Percentiles rank a stretch among this genome's conserved stretches.
These are phyloP conservation scores for Anthostomella pinea DNA, from an alignment of 2,329 filamentous ascomycete genomes.

Conservation along the genomic window DNA sequence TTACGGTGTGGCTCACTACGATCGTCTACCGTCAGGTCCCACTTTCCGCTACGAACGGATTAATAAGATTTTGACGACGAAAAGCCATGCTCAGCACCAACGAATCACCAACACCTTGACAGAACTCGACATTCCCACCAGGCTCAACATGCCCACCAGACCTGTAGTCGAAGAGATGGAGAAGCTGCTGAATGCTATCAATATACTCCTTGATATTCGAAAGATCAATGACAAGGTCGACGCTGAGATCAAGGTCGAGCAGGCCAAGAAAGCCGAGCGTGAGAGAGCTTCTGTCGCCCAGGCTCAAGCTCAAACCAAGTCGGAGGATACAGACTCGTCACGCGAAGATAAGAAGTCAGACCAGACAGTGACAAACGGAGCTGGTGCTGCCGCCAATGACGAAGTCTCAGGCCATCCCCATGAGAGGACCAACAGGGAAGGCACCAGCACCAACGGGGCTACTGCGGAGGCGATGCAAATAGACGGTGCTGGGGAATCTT, in stretches of 20 bases:
- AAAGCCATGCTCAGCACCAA: slow-evolving; percentile 70
- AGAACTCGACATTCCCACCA: slow-evolving; percentile 67
- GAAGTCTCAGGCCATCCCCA: too few species aligned
- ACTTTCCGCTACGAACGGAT: slow-evolving; percentile 85
- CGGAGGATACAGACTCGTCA: slow-evolving; percentile 7
- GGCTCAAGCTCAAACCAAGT: slow-evolving; percentile 10
- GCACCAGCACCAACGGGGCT: slow-evolving; percentile 1
- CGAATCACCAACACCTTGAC: slow-evolving; percentile 71
- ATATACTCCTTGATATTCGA: slow-evolving; percentile 66
- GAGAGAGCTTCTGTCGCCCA: slow-evolving; percentile 43
- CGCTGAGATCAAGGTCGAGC: slow-evolving; percentile 62
- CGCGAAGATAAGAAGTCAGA: background rate
- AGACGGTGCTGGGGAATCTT: slow-evolving; percentile 5
- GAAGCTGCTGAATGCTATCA: slow-evolving; percentile 64
- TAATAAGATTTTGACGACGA: slow-evolving; percentile 74
- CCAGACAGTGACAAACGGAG: background rate
- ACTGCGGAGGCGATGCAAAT: slow-evolving; percentile 1
- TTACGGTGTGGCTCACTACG: slow-evolving; percentile 83
- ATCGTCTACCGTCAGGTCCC: slow-evolving; percentile 80
- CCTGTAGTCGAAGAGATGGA: slow-evolving; percentile 71
- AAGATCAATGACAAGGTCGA: slow-evolving; percentile 76
- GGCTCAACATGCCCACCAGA: slow-evolving; percentile 73
- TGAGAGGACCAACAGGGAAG: background rate
- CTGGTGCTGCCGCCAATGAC: background rate
- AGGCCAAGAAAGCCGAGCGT: slow-evolving; percentile 53